Percentiles rank a stretch among this genome's conserved stretches.
Evolutionary conservation across 345 rosid genomes (phyloP).

Genomic region (Tarenaya hassleriana): DNA sequence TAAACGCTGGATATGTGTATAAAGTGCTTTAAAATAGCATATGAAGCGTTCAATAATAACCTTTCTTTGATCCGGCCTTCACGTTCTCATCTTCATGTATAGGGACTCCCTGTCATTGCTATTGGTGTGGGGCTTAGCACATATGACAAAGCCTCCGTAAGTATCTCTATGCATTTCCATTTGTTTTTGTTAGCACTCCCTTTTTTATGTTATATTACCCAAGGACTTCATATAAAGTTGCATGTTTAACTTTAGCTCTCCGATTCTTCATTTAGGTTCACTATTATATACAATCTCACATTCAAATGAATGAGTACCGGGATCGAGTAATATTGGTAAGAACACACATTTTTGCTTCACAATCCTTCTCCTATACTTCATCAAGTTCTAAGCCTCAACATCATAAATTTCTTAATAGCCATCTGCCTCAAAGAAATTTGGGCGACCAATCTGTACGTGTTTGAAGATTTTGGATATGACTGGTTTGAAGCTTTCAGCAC

Average conservation of each 20-base stretch:
- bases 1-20: too few relatives aligned
- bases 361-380: not conserved
- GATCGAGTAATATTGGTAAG: slow-evolving; percentile 86
- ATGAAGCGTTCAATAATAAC: too few relatives aligned
- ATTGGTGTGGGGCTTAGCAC: slow-evolving; percentile 81
- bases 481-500: slow-evolving; percentile 80
- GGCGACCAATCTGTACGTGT: slow-evolving; percentile 78
- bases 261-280: slow-evolving; percentile 48
- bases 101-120: slow-evolving; percentile 91
- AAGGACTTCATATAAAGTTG: too few relatives aligned
- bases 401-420: slow-evolving; percentile 38
- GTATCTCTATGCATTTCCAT: slow-evolving; percentile 22
- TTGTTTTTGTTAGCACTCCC: slow-evolving; percentile 7
- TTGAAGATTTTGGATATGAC: slow-evolving; percentile 91
- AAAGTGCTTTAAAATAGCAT: too few relatives aligned
- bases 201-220: too few relatives aligned
- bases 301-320: slow-evolving; percentile 90
- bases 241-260: slow-evolving; percentile 1
- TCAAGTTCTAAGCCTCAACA: too few relatives aligned
- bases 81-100: slow-evolving; percentile 20
- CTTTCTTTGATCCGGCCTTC: not conserved
- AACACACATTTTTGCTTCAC: not conserved
- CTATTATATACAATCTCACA: slow-evolving; percentile 87
- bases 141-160: slow-evolving; percentile 89
- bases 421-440: slow-evolving; percentile 59